Conservation (phyloP, 208 protist species). For the Wallacemonas sp. region DNA sequence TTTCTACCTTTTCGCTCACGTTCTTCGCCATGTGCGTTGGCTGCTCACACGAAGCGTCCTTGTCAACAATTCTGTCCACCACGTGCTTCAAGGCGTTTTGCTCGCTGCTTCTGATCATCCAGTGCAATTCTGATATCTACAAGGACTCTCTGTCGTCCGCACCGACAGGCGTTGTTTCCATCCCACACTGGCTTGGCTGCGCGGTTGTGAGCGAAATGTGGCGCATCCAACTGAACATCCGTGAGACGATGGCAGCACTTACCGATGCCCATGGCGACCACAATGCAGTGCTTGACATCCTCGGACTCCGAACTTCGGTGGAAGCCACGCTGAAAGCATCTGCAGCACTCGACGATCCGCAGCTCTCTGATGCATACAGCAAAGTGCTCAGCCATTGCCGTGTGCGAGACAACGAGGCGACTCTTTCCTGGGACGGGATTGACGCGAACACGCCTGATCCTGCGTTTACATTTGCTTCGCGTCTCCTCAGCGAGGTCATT, state of each 20-base stretch:
- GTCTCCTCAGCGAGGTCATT: background rate
- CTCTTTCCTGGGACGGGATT: background rate
- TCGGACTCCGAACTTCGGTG: background rate
- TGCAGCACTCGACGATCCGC: background rate
- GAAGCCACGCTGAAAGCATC: background rate
- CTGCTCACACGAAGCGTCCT: background rate
- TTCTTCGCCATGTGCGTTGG: slow-evolving; percentile 8
- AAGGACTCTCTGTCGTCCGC: background rate
- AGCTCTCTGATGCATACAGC: background rate
- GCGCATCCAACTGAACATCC: slow-evolving; percentile 3
- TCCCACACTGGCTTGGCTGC: slow-evolving; percentile 3
- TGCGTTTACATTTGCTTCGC: background rate
- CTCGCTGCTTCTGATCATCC: background rate
- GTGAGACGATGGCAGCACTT: background rate
- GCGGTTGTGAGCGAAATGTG: slow-evolving; percentile 3
- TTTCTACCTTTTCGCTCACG: slow-evolving; percentile 3
- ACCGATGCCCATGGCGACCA: background rate
- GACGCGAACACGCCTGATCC: background rate
- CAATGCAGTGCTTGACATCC: background rate
- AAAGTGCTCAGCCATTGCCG: background rate
- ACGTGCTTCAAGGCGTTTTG: slow-evolving; percentile 3
- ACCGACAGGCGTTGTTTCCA: background rate
- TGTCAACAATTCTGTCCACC: background rate
- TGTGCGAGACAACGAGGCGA: background rate
- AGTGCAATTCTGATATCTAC: slow-evolving; percentile 7